These are phyloP conservation scores for Candida succiphila DNA, from an alignment of 805 yeast genomes.

Conservation along the genomic window DNA sequence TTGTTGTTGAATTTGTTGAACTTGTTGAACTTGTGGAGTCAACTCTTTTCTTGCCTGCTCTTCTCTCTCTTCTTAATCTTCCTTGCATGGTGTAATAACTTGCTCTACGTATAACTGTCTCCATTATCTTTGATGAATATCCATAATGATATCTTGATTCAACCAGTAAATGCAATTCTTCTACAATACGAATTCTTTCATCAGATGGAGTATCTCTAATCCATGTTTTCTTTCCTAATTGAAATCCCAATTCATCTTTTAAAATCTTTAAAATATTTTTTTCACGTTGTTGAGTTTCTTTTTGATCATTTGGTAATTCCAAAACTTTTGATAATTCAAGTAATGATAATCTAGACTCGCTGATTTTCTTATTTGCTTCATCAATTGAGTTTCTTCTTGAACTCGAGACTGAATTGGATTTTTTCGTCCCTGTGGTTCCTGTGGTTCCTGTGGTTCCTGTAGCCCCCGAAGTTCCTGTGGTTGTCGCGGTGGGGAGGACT, in stretches of 20 bases:
- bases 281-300: constrained; percentile 50
- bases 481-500: constrained; percentile 9
- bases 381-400: constrained; percentile 40
- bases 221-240: constrained; percentile 76
- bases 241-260: constrained; percentile 52
- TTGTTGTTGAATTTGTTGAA: too few relatives aligned
- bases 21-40: too few relatives aligned
- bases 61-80: constrained; percentile 56
- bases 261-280: constrained; percentile 41
- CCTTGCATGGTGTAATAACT: constrained; percentile 76
- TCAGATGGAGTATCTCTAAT: constrained; percentile 60
- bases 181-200: constrained; percentile 39
- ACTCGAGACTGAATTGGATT: constrained; percentile 13
- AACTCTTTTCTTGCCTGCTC: constrained; percentile 36
- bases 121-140: constrained; percentile 45
- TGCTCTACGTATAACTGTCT: constrained; percentile 71
- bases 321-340: constrained; percentile 44
- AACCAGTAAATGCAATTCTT: constrained; percentile 37
- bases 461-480: constrained; percentile 29
- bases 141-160: constrained; percentile 37
- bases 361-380: constrained; percentile 22
- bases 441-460: too few relatives aligned
- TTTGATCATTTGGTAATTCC: constrained; percentile 33
- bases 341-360: constrained; percentile 48
- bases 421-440: too few relatives aligned